Conservation (phyloP, 2,329 filamentous ascomycete species). For the Colletotrichum spinosum region DNA sequence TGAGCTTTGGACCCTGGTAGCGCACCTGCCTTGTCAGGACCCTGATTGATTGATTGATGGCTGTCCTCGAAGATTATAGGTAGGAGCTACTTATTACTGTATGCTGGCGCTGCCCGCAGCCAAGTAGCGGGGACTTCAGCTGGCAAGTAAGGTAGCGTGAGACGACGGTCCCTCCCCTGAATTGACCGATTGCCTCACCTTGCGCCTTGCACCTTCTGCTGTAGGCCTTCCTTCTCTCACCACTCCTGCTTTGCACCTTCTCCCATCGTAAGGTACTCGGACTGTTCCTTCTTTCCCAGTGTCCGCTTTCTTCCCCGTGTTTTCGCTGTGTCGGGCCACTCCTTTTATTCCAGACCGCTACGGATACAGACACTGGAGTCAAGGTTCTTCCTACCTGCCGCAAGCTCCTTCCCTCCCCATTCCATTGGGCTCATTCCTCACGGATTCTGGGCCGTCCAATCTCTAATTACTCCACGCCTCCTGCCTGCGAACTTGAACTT, state of each 20-base stretch:
- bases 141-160: constrained; percentile 8
- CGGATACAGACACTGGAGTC: background rate
- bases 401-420: constrained; percentile 14
- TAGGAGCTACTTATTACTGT: no score
- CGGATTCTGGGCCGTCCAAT: background rate
- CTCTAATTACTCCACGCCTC: background rate
- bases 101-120: no score
- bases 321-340: constrained; percentile 11
- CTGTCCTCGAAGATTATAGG: no score
- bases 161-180: constrained; percentile 29
- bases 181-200: constrained; percentile 32
- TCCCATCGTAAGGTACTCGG: no score
- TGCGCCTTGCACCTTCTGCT: constrained; percentile 1
- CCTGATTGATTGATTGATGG: constrained; percentile 4
- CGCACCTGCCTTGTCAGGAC: constrained; percentile 1
- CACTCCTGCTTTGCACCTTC: no score
- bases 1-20: background rate
- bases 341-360: background rate
- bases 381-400: background rate
- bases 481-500: constrained; percentile 8
- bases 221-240: no score
- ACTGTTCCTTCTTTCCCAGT: constrained; percentile 17
- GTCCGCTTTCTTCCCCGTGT: constrained; percentile 31
- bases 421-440: background rate
- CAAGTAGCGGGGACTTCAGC: no score